A percentile compares a stretch with the other conserved stretches of the same genome.
These are phyloP conservation scores for Guadua angustifolia DNA, from an alignment of 176 grass and related monocot species.

Conservation along the genomic window DNA sequence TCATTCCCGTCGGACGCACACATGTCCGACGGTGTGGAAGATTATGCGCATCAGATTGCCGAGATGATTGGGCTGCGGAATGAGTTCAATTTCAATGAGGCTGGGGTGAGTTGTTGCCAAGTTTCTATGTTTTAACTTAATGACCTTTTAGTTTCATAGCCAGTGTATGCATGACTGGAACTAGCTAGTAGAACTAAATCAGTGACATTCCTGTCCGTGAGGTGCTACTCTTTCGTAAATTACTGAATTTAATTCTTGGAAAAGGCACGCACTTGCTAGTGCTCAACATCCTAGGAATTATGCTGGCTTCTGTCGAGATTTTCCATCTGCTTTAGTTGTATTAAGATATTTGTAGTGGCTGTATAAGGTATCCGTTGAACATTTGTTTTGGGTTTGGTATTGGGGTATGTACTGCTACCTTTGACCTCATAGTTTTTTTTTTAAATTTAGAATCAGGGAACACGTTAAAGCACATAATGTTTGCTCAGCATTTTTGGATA, in stretches of 20 bases:
- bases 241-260: background rate
- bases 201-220: slow-evolving; percentile 2
- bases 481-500: background rate
- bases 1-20: slow-evolving; percentile 86
- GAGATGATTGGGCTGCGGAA: slow-evolving; percentile 97
- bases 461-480: background rate
- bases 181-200: slow-evolving; percentile 32
- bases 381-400: background rate
- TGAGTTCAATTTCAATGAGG: slow-evolving; percentile 94
- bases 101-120: slow-evolving; percentile 64
- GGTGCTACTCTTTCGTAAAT: slow-evolving; percentile 5
- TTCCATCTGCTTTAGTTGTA: slow-evolving; percentile 10
- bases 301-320: background rate
- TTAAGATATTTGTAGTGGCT: slow-evolving; percentile 16
- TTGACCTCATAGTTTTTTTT: background rate
- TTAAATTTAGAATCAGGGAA: background rate
- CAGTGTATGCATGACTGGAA: slow-evolving; percentile 14
- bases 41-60: slow-evolving; percentile 94
- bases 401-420: background rate
- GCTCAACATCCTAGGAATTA: slow-evolving; percentile 14
- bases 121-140: slow-evolving; percentile 4
- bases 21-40: slow-evolving; percentile 91
- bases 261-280: background rate
- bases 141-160: background rate
- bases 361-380: background rate